Conservation (phyloP, 140 eudicot genomes). For the Flaveria floridana region DNA sequence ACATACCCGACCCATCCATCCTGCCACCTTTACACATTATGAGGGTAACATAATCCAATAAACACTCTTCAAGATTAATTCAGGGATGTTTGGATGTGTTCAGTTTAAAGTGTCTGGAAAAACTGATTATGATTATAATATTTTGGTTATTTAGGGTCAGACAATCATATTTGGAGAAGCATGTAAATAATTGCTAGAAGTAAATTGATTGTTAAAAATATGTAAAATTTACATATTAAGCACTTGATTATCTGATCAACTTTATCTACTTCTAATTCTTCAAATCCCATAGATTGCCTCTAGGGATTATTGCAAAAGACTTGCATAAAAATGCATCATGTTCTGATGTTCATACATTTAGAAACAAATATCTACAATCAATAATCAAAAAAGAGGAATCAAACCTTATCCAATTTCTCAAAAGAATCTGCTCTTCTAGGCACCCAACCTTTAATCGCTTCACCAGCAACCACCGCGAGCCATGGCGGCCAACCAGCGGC, state of each 20-base stretch:
- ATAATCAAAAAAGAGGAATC: constrained; percentile 20
- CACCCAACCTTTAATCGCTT: constrained; percentile 88
- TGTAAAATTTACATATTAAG: neutral
- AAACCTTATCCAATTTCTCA: constrained; percentile 88
- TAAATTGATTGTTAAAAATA: neutral
- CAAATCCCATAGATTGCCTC: neutral
- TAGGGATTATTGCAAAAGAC: neutral
- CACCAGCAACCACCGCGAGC: constrained; percentile 87
- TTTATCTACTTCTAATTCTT: neutral
- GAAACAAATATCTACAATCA: constrained; percentile 7
- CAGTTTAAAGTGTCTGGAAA: neutral
- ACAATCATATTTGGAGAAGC: neutral
- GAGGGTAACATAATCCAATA: constrained; percentile 19
- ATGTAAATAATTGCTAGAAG: neutral
- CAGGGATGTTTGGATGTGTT: constrained; percentile 6
- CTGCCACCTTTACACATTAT: constrained; percentile 16
- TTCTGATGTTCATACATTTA: constrained; percentile 3
- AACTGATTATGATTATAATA: neutral
- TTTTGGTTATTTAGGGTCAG: constrained; percentile 3
- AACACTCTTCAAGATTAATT: constrained; percentile 9
- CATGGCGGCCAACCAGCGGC: constrained; percentile 98
- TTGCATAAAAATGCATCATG: constrained; percentile 10
- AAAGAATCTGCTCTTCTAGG: constrained; percentile 93
- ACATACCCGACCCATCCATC: constrained; percentile 11
- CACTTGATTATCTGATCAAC: neutral